Evolutionary conservation across 441 rosid species (phyloP), one percentile per base, ranked within the genome.

Genomic region (Breynia disticha): DNA sequence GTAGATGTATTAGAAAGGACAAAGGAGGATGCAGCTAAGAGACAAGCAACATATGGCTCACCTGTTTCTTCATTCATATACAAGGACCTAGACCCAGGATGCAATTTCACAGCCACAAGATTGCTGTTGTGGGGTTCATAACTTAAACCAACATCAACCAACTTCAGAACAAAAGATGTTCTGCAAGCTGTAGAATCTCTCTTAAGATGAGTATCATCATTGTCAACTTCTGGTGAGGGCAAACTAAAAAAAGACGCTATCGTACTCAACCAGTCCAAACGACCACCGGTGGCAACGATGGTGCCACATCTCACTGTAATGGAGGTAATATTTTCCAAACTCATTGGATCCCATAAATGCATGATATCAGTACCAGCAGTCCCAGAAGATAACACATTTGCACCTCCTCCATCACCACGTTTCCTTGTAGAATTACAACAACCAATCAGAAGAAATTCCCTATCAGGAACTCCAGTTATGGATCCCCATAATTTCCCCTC

Each of bases 341-440:
- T 44, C 68, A 59, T 72, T n/a, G 97, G 95, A 52, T 90, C 95
- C 73, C 79, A 56, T 50, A 90, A 62, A 65, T 78, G 72, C 58
- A 82, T 62, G 74, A 95, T 74, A 73, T 86, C 86, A 55, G 86
- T 74, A 75, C 99, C 99, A 73, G 95, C 97, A 56, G 70, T 66
- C 70, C 84, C 62, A 55, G 94, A 80, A 19, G 99, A 95, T 63
- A 87, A 74, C 21, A 74, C 95, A 79, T 90, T 90, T 61, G 95
- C 84, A 73, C 95, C 97, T 65, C 83, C 86, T 60, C 99, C 99
- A 74, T 87, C 86, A 57, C 99, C 97, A 45, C 97, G 97, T 64
- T 84, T 86, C 76, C 80, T 77, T 42, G 89, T 62, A 53, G 97
- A 77, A 64, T 95, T 79, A 76, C 83, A 76, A 69, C 99, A 90